Conservation (phyloP, 2,329 filamentous ascomycete genomes). For the Colletotrichum endophyticum region DNA sequence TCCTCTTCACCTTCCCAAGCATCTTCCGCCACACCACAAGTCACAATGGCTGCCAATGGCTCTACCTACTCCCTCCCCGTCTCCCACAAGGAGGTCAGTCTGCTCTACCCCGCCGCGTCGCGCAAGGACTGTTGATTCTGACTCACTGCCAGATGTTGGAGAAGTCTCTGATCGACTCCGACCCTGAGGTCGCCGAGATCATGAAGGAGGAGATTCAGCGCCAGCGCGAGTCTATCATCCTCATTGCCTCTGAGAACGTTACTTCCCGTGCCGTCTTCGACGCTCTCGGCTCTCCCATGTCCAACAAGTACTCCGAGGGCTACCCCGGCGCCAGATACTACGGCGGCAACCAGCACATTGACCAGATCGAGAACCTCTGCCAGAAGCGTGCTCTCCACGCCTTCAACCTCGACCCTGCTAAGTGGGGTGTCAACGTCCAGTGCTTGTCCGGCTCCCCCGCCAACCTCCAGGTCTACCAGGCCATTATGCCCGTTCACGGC, state of each 20-base stretch:
- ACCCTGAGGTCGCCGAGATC: constrained; percentile 94
- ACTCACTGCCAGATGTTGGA: constrained; percentile 78
- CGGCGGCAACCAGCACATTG: constrained; percentile 98
- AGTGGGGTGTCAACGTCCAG: constrained; percentile 99
- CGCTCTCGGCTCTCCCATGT: constrained; percentile 92
- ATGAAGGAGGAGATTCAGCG: constrained; percentile 97
- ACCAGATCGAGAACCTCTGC: constrained; percentile 93
- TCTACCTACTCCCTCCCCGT: constrained; percentile 58
- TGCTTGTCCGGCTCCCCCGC: constrained; percentile 90
- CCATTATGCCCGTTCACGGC: constrained; percentile 93
- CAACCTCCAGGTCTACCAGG: constrained; percentile 98
- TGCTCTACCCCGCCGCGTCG: constrained; percentile 7
- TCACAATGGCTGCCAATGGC: constrained; percentile 45
- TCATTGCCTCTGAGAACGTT: constrained; percentile 99
- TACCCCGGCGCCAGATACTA: constrained; percentile 99
- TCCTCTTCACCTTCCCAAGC: background rate
- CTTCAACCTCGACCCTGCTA: constrained; percentile 83
- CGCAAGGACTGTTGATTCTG: constrained; percentile 33
- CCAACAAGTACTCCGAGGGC: constrained; percentile 99
- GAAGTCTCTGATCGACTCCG: constrained; percentile 88
- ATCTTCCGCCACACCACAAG: background rate
- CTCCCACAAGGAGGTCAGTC: constrained; percentile 59
- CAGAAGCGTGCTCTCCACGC: constrained; percentile 91
- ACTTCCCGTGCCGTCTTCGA: constrained; percentile 98
- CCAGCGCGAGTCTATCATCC: constrained; percentile 96